These are phyloP conservation scores for Blastobotrys aristatus DNA, from an alignment of 1,139 yeast genomes.

Conservation along the genomic window DNA sequence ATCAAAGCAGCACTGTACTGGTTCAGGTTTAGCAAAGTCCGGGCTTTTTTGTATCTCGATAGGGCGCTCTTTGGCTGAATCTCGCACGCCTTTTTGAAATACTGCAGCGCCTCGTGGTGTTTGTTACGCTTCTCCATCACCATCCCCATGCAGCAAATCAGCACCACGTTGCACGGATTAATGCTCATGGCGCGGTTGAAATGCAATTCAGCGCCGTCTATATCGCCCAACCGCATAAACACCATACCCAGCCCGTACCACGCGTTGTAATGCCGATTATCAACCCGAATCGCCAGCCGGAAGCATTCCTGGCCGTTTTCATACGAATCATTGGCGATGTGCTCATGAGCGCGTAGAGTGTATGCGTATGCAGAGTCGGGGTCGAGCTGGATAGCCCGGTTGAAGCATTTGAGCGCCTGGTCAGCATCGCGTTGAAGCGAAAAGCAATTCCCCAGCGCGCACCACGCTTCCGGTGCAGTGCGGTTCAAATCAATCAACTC, in stretches of 20 bases:
- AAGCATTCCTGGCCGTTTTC: slow-evolving; percentile 86
- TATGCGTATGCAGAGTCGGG: slow-evolving; percentile 82
- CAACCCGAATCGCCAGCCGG: slow-evolving; percentile 69
- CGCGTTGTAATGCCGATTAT: slow-evolving; percentile 87
- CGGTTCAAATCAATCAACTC: slow-evolving; percentile 68
- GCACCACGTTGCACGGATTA: slow-evolving; percentile 84
- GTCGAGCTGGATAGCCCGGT: slow-evolving; percentile 67
- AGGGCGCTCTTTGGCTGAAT: slow-evolving; percentile 82
- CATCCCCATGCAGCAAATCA: slow-evolving; percentile 93
- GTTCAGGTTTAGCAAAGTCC: slow-evolving; percentile 66
- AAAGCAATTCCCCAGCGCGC: slow-evolving; percentile 82
- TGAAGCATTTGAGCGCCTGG: slow-evolving; percentile 85
- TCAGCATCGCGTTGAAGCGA: slow-evolving; percentile 82
- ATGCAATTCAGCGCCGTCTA: slow-evolving; percentile 77
- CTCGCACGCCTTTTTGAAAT: slow-evolving; percentile 78
- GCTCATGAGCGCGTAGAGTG: slow-evolving; percentile 92
- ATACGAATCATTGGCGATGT: slow-evolving; percentile 79
- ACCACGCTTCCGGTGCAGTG: slow-evolving; percentile 81
- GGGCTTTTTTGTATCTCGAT: slow-evolving; percentile 87
- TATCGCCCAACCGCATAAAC: slow-evolving; percentile 79
- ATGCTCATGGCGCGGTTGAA: slow-evolving; percentile 83
- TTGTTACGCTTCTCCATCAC: slow-evolving; percentile 75
- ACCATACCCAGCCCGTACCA: slow-evolving; percentile 97
- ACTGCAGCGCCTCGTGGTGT: slow-evolving; percentile 67
- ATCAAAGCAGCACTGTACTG: slow-evolving; percentile 66